phyloP scores from a whole-genome alignment of 2,329 filamentous ascomycete species.

The Cladosporium austrohemisphaericum region DNA sequence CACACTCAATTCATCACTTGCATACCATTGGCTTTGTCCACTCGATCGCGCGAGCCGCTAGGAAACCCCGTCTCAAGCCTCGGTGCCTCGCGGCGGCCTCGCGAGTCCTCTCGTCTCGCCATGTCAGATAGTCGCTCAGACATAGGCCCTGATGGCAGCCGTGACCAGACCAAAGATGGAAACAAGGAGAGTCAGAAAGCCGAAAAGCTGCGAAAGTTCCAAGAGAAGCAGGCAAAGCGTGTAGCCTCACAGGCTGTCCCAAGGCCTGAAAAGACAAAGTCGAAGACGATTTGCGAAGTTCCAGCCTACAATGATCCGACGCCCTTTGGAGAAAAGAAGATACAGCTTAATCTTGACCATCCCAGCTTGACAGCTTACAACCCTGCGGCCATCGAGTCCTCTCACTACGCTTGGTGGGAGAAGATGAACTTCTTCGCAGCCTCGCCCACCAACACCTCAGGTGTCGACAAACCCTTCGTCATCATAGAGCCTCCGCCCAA shows the following conservation, averaged over 20 bases:
- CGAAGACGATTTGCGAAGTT: background rate
- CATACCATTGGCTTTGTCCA: background rate
- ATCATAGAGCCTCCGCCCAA: conserved; percentile 93
- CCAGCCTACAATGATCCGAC: background rate
- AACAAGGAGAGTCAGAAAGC: background rate
- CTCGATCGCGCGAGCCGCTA: background rate
- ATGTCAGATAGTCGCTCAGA: background rate
- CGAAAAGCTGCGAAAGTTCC: background rate
- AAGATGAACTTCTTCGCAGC: background rate
- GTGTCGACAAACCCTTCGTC: conserved; percentile 56
- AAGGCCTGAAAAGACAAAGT: background rate
- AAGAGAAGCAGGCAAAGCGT: background rate
- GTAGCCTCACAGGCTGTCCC: background rate
- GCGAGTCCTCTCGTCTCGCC: background rate
- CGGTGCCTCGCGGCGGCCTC: background rate
- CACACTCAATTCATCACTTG: too few relatives aligned
- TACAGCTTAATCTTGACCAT: background rate
- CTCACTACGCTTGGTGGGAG: background rate
- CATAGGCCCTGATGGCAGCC: background rate
- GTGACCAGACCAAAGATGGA: background rate
- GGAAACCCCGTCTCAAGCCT: background rate
- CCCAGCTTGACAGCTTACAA: background rate
- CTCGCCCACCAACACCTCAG: background rate
- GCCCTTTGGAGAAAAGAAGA: background rate
- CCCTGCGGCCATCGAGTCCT: background rate